A percentile compares a stretch with the other conserved stretches of the same genome.
Conservation (phyloP, 495 filamentous ascomycete genomes). For the Daldinia caldariorum region DNA sequence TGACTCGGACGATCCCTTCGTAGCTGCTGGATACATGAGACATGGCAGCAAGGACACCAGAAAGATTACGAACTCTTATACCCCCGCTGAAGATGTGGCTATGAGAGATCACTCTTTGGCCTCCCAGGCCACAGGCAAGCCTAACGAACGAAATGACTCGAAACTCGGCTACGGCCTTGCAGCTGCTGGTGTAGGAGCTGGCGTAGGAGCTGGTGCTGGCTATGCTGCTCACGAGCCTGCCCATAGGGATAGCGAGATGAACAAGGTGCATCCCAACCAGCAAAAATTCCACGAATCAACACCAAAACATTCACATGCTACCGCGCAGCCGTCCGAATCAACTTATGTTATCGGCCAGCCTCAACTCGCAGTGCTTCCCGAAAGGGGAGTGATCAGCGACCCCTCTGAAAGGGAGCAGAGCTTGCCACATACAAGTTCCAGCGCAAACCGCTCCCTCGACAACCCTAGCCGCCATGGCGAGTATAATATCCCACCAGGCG, state of each 20-base stretch:
- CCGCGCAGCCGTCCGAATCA: not conserved
- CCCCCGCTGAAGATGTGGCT: slow-evolving; percentile 3
- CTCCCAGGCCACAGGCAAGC: slow-evolving; percentile 19
- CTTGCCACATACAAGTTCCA: not conserved
- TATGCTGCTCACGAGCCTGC: slow-evolving; percentile 30
- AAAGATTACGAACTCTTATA: not conserved
- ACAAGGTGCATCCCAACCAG: slow-evolving; percentile 3
- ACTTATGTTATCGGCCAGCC: slow-evolving; percentile 10
- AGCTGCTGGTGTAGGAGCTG: slow-evolving; percentile 31
- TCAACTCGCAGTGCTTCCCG: not conserved
- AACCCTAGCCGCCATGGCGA: slow-evolving; percentile 27
- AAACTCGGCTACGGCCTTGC: slow-evolving; percentile 21
- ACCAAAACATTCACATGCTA: not conserved
- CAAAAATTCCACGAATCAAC: slow-evolving; percentile 10
- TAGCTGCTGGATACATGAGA: slow-evolving; percentile 3
- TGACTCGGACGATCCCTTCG: slow-evolving; percentile 12
- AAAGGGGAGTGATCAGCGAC: not conserved
- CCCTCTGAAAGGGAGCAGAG: slow-evolving; percentile 5
- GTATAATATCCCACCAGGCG: slow-evolving; percentile 38
- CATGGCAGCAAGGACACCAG: not conserved
- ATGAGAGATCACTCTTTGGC: not conserved
- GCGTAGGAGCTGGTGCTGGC: slow-evolving; percentile 32
- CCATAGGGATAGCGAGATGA: slow-evolving; percentile 7
- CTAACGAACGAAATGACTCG: slow-evolving; percentile 8
- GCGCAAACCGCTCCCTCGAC: not conserved